phyloP scores from a whole-genome alignment of 2,329 filamentous ascomycete genomes.

The Trichoderma oligosporum region DNA sequence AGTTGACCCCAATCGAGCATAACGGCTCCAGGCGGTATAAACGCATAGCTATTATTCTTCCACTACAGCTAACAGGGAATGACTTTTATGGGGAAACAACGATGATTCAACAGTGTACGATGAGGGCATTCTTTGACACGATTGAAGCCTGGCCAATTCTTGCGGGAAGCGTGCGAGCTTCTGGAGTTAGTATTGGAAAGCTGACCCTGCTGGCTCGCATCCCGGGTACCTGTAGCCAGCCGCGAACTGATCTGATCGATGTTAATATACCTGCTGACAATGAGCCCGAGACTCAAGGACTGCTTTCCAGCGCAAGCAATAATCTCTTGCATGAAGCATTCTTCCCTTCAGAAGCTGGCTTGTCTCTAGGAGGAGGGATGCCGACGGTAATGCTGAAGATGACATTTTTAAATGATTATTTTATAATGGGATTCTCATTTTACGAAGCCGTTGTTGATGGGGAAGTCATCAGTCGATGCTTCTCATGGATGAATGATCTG shows the following conservation, averaged over 20 bases:
- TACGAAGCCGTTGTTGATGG: background rate
- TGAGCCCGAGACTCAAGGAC: background rate
- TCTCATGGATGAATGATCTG: background rate
- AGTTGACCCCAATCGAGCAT: background rate
- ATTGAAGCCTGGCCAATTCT: background rate
- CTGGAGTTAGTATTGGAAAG: background rate
- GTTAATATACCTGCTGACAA: background rate
- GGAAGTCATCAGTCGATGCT: background rate
- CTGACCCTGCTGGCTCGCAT: background rate
- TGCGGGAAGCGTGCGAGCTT: background rate
- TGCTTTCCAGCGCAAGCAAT: background rate
- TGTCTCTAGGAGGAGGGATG: background rate
- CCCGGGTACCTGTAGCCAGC: background rate
- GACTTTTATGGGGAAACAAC: background rate
- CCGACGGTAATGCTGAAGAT: background rate
- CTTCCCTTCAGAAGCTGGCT: background rate
- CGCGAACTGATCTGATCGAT: background rate
- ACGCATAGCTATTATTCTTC: background rate
- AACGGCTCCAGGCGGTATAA: background rate
- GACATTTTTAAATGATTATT: background rate
- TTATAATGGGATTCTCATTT: background rate
- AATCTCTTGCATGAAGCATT: background rate
- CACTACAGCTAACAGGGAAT: background rate
- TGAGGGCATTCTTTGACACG: background rate
- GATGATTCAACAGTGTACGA: background rate